Evolutionary conservation across 768 basidiomycete genomes (phyloP).

Genomic region (Hypholoma fasciculare): DNA sequence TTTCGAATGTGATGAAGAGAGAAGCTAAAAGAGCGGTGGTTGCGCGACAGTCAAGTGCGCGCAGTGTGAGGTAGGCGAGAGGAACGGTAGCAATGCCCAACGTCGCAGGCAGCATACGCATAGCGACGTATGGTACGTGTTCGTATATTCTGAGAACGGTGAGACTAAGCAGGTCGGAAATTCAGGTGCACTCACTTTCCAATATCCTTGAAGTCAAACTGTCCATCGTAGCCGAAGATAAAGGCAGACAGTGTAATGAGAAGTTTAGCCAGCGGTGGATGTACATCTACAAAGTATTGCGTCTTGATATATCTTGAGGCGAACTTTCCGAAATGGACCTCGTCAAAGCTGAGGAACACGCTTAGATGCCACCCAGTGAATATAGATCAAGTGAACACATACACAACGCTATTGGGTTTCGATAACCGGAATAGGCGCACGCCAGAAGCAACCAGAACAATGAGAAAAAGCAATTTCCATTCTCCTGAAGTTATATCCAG

Average conservation of each 20-base stretch:
- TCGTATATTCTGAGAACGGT: slow-evolving; percentile 64
- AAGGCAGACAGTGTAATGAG: slow-evolving; percentile 91
- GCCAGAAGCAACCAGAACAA: slow-evolving; percentile 69
- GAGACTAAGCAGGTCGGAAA: background rate
- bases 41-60: slow-evolving; percentile 88
- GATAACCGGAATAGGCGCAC: slow-evolving; percentile 88
- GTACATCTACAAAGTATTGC: slow-evolving; percentile 91
- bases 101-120: slow-evolving; percentile 93
- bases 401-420: slow-evolving; percentile 92
- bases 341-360: slow-evolving; percentile 74
- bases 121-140: slow-evolving; percentile 90
- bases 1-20: slow-evolving; percentile 94
- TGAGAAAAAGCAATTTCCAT: slow-evolving; percentile 67
- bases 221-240: slow-evolving; percentile 84
- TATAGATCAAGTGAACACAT: slow-evolving; percentile 33
- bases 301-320: slow-evolving; percentile 93
- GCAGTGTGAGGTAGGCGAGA: slow-evolving; percentile 89
- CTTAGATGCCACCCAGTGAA: background rate
- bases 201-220: slow-evolving; percentile 98
- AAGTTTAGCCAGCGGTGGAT: slow-evolving; percentile 95
- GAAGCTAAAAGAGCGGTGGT: slow-evolving; percentile 91
- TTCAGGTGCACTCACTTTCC: slow-evolving; percentile 67
- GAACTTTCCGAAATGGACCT: slow-evolving; percentile 98
- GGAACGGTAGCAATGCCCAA: slow-evolving; percentile 91
- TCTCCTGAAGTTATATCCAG: slow-evolving; percentile 69